Evolutionary conservation across 495 filamentous ascomycete species (phyloP).

Genomic region (Podospora pseudoanserina): DNA sequence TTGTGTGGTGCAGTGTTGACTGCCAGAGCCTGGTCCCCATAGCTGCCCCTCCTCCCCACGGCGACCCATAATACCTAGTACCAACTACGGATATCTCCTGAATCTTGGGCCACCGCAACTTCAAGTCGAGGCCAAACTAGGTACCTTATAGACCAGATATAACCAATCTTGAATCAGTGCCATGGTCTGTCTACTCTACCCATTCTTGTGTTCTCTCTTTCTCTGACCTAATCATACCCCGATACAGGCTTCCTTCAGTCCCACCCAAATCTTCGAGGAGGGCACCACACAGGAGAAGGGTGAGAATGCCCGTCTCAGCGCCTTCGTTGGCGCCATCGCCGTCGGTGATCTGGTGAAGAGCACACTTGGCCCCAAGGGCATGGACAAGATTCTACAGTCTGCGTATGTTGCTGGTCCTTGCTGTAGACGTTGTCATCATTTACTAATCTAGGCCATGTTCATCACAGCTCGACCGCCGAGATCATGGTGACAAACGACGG

Average conservation of each 20-base stretch:
- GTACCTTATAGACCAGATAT: too few relatives aligned
- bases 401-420: slow-evolving; percentile 56
- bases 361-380: slow-evolving; percentile 94
- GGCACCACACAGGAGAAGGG: slow-evolving; percentile 97
- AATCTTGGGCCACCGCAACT: slow-evolving; percentile 1
- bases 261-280: slow-evolving; percentile 97
- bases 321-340: slow-evolving; percentile 95
- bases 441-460: slow-evolving; percentile 17
- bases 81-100: not conserved
- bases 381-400: slow-evolving; percentile 99
- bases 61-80: not conserved
- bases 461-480: slow-evolving; percentile 78
- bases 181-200: not conserved
- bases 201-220: not conserved
- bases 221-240: slow-evolving; percentile 10
- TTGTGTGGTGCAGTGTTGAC: not conserved
- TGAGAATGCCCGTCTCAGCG: slow-evolving; percentile 96
- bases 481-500: slow-evolving; percentile 99
- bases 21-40: slow-evolving; percentile 23
- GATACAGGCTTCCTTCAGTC: slow-evolving; percentile 61
- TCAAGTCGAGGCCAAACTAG: not conserved
- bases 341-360: slow-evolving; percentile 97
- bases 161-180: not conserved
- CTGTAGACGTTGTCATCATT: not conserved
- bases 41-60: slow-evolving; percentile 30